A percentile compares a stretch with the other conserved stretches of the same genome.
Evolutionary conservation across 1,284 basidiomycete species (phyloP).

Genomic region (Xanthoconium separans): DNA sequence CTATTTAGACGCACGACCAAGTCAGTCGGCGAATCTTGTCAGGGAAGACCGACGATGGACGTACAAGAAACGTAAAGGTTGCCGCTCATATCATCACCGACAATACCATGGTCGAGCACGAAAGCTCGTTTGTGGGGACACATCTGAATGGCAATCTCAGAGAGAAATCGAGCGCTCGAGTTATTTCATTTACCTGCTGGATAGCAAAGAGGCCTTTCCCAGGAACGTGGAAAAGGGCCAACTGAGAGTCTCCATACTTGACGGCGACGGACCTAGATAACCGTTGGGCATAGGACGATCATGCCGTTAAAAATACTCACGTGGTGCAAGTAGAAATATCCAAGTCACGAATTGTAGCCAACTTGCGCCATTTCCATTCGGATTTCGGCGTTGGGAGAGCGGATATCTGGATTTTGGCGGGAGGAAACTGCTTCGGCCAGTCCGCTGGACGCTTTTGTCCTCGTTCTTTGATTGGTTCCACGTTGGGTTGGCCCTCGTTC

Average conservation of each 20-base stretch:
- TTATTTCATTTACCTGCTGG: slow-evolving; percentile 51
- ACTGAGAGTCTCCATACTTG: slow-evolving; percentile 70
- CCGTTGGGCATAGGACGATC: not conserved
- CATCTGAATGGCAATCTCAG: slow-evolving; percentile 35
- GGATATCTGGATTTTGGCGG: slow-evolving; percentile 45
- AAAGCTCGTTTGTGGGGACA: slow-evolving; percentile 68
- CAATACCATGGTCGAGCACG: slow-evolving; percentile 69
- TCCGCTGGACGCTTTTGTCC: slow-evolving; percentile 68
- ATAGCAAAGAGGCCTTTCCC: slow-evolving; percentile 62
- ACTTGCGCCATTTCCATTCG: slow-evolving; percentile 60
- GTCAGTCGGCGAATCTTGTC: not conserved
- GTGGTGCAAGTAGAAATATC: slow-evolving; percentile 51
- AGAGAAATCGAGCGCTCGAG: not conserved
- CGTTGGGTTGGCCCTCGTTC: slow-evolving; percentile 48
- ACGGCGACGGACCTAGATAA: slow-evolving; percentile 45
- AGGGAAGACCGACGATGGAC: slow-evolving; percentile 14
- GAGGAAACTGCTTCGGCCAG: slow-evolving; percentile 61
- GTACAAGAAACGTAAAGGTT: slow-evolving; percentile 45
- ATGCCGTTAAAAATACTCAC: slow-evolving; percentile 26
- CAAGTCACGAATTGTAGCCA: slow-evolving; percentile 56
- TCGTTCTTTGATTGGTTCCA: slow-evolving; percentile 61
- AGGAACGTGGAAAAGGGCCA: slow-evolving; percentile 66
- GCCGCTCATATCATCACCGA: slow-evolving; percentile 59
- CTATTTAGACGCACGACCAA: slow-evolving; percentile 22
- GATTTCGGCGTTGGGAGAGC: slow-evolving; percentile 43